Conservation (phyloP, 768 basidiomycete species). For the Leccinum longicurvipes region DNA sequence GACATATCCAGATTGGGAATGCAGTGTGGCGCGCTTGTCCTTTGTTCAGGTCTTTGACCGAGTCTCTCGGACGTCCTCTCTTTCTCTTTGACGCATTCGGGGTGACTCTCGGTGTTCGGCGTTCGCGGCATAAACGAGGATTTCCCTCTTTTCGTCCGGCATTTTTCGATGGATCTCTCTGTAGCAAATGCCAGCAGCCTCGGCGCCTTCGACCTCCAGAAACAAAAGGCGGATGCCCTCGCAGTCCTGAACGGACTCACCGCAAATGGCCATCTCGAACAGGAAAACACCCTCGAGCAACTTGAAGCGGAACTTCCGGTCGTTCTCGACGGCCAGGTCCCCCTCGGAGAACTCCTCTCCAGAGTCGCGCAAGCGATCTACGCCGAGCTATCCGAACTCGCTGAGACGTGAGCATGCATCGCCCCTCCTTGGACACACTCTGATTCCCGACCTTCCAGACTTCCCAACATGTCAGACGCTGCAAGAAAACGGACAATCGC, state of each 20-base stretch:
- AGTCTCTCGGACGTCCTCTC: not conserved
- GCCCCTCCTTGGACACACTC: not conserved
- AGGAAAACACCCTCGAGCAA: constrained; percentile 46
- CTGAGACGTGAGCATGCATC: constrained; percentile 68
- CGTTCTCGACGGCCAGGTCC: constrained; percentile 71
- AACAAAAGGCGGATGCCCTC: constrained; percentile 30
- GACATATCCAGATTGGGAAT: constrained; percentile 3
- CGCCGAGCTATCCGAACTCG: constrained; percentile 75
- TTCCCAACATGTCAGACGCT: constrained; percentile 80
- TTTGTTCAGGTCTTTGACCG: constrained; percentile 16
- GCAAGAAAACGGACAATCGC: constrained; percentile 79
- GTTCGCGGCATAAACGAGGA: constrained; percentile 4
- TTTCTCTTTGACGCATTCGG: not conserved
- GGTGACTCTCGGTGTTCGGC: not conserved
- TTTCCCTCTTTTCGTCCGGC: not conserved
- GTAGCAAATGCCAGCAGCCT: constrained; percentile 14
- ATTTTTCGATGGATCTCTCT: constrained; percentile 13
- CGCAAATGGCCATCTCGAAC: constrained; percentile 35
- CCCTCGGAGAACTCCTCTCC: constrained; percentile 70
- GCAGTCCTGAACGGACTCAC: constrained; percentile 28
- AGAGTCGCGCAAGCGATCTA: constrained; percentile 77
- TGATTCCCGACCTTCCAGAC: constrained; percentile 34
- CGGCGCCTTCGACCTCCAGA: constrained; percentile 23
- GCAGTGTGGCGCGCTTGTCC: constrained; percentile 10
- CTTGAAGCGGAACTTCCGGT: constrained; percentile 73